Evolutionary conservation across 2,329 filamentous ascomycete species (phyloP).

Genomic region (Blastomyces parvus): DNA sequence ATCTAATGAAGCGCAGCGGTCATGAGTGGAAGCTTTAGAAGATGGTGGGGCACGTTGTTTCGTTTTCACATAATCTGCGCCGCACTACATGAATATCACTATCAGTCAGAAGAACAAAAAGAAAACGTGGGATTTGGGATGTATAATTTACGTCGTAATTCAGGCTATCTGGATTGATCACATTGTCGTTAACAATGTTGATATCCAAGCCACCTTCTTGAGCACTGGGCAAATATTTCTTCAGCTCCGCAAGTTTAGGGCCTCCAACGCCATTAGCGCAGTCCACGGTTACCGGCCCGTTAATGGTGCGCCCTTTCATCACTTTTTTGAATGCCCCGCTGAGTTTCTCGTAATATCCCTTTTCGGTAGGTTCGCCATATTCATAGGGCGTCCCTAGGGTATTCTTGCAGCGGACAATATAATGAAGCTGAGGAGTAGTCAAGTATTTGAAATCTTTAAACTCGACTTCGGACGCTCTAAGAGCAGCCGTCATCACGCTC

Average conservation of each 20-base stretch:
- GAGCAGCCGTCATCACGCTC: slow-evolving; percentile 64
- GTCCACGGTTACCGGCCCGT: slow-evolving; percentile 72
- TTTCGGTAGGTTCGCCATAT: slow-evolving; percentile 81
- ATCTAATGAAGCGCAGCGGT: slow-evolving; percentile 82
- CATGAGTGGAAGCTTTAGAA: slow-evolving; percentile 65
- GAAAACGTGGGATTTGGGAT: not conserved
- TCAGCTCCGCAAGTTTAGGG: slow-evolving; percentile 74
- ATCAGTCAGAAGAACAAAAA: slow-evolving; percentile 15
- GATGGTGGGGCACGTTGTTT: slow-evolving; percentile 80
- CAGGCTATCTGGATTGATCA: slow-evolving; percentile 76
- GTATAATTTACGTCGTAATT: slow-evolving; percentile 62
- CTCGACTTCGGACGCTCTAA: slow-evolving; percentile 65
- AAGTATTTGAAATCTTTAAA: slow-evolving; percentile 80
- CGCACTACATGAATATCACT: slow-evolving; percentile 50
- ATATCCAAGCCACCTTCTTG: slow-evolving; percentile 63
- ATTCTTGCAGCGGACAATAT: slow-evolving; percentile 88
- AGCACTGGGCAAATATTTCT: slow-evolving; percentile 67
- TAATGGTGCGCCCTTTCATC: slow-evolving; percentile 64
- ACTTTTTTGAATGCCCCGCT: slow-evolving; percentile 73
- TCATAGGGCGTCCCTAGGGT: slow-evolving; percentile 77
- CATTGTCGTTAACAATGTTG: slow-evolving; percentile 85
- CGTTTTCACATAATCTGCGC: slow-evolving; percentile 96
- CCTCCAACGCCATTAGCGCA: slow-evolving; percentile 96
- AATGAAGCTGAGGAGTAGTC: slow-evolving; percentile 97
- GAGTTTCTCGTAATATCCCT: slow-evolving; percentile 92